Conservation (phyloP, 2,329 filamentous ascomycete species). For the Penicillium sp. region DNA sequence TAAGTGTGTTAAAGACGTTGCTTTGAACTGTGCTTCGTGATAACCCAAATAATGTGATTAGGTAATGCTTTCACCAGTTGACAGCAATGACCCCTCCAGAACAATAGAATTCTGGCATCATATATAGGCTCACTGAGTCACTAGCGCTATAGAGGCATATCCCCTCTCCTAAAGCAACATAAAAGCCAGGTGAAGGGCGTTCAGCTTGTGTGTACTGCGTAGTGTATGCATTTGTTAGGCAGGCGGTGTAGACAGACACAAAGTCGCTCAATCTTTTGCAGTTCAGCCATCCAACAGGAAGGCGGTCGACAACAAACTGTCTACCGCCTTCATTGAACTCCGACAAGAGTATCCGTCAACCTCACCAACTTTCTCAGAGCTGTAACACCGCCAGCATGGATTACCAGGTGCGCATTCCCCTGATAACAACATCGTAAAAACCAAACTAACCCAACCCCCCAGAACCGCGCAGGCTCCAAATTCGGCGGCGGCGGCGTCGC, state of each 20-base stretch:
- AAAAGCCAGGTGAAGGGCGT: background rate
- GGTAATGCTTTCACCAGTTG: no score
- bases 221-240: background rate
- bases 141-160: no score
- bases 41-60: slow-evolving; percentile 20
- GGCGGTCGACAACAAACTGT: background rate
- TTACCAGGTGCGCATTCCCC: slow-evolving; percentile 46
- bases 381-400: slow-evolving; percentile 41
- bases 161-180: no score
- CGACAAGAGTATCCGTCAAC: slow-evolving; percentile 13
- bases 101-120: no score
- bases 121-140: no score
- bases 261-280: background rate
- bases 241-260: background rate
- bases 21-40: slow-evolving; percentile 3
- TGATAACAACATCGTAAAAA: no score
- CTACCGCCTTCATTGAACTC: slow-evolving; percentile 2
- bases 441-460: slow-evolving; percentile 23
- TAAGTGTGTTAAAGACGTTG: background rate
- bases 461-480: slow-evolving; percentile 95
- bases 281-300: background rate
- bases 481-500: slow-evolving; percentile 97
- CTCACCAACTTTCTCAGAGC: slow-evolving; percentile 7
- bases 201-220: background rate
- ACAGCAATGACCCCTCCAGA: no score